Conservation (phyloP, 768 basidiomycete species). For the Dioszegia hungarica region DNA sequence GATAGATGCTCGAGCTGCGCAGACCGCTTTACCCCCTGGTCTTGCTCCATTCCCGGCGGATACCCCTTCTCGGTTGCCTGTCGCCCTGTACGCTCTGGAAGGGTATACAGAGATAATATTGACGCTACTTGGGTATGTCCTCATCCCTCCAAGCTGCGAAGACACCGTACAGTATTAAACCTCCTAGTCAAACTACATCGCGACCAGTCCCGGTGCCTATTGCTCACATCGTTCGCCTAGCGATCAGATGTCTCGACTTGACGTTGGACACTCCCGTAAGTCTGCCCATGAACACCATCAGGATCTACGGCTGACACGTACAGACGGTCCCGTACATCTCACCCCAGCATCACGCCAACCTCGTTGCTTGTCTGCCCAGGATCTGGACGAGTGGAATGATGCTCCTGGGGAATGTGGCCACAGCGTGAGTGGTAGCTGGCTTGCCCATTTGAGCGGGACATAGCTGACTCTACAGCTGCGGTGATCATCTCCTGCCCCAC, state of each 20-base stretch:
- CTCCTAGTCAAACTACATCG: constrained; percentile 27
- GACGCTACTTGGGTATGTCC: constrained; percentile 28
- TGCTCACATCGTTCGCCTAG: constrained; percentile 39
- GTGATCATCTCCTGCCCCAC: constrained; percentile 45
- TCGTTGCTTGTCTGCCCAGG: constrained; percentile 24
- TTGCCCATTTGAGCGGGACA: not conserved
- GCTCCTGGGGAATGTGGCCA: constrained; percentile 20
- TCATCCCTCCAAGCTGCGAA: too few relatives aligned
- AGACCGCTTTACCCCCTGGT: not conserved
- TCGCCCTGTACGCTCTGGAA: constrained; percentile 26
- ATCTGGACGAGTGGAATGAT: constrained; percentile 36
- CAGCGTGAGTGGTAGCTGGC: constrained; percentile 20
- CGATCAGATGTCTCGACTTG: constrained; percentile 37
- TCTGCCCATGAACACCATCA: not conserved
- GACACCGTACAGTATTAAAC: too few relatives aligned
- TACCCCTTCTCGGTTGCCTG: constrained; percentile 12
- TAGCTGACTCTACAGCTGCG: constrained; percentile 22
- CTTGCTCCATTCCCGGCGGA: constrained; percentile 18
- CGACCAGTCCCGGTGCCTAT: constrained; percentile 48
- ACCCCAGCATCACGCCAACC: constrained; percentile 33
- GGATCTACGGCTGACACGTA: constrained; percentile 5
- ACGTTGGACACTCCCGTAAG: constrained; percentile 36
- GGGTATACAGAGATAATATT: constrained; percentile 34
- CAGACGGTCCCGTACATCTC: constrained; percentile 38
- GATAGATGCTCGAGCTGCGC: not conserved